A percentile compares a stretch with the other conserved stretches of the same genome.
phyloP scores from a whole-genome alignment of 148 eudicot genomes.

The Pharnaceum exiguum region DNA sequence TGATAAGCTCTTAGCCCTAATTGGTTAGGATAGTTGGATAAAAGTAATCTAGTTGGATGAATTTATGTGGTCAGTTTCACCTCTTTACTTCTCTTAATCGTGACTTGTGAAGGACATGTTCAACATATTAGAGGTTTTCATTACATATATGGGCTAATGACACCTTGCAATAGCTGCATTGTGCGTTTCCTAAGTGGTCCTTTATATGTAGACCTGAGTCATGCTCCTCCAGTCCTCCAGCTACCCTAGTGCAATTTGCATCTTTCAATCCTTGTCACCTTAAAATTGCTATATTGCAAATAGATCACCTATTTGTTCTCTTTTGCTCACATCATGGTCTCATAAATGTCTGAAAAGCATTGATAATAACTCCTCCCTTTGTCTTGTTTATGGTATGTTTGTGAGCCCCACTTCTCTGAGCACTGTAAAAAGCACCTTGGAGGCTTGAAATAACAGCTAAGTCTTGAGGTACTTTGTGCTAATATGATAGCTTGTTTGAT shows the following conservation, averaged over 20 bases:
- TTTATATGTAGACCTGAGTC: conserved; percentile 20
- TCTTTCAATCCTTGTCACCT: conserved; percentile 19
- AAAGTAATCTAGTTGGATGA: no score
- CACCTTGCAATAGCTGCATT: no score
- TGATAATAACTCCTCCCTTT: conserved; percentile 4
- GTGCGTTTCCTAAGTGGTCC: no score
- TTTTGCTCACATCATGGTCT: conserved; percentile 22
- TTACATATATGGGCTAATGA: no score
- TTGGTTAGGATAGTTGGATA: no score
- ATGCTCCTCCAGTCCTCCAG: not conserved
- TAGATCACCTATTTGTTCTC: conserved; percentile 13
- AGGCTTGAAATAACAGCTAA: conserved; percentile 12
- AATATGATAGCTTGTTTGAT: not conserved
- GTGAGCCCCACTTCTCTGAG: conserved; percentile 16
- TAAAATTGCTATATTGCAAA: conserved; percentile 3
- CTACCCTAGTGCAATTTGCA: conserved; percentile 11
- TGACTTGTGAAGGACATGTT: no score
- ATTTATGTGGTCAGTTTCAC: no score
- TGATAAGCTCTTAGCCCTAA: no score
- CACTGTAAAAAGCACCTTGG: conserved; percentile 3
- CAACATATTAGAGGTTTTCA: not conserved
- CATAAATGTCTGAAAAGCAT: conserved; percentile 16
- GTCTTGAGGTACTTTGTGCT: conserved; percentile 1
- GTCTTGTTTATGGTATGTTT: not conserved
- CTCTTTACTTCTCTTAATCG: no score